These are phyloP conservation scores for Ganoderma meredithae DNA, from an alignment of 1,284 basidiomycete species.

Conservation along the genomic window DNA sequence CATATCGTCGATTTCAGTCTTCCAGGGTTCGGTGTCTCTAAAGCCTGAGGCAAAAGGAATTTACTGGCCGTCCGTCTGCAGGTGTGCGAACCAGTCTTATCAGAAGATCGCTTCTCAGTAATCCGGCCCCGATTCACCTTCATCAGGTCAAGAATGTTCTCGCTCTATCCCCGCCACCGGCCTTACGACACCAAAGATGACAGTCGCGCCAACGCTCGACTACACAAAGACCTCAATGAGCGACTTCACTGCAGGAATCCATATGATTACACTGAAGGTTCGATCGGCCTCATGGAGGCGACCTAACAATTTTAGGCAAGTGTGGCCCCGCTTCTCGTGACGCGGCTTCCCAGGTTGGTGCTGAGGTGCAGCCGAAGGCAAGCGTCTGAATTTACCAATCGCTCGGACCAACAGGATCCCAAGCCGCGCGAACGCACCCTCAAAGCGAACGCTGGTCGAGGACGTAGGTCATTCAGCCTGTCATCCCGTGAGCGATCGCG, in stretches of 20 bases:
- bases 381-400: neutral
- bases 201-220: too few relatives aligned
- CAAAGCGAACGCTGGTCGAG: slow-evolving; percentile 10
- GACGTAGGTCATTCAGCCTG: slow-evolving; percentile 16
- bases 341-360: neutral
- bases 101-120: too few relatives aligned
- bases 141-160: too few relatives aligned
- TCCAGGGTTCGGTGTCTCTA: too few relatives aligned
- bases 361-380: neutral
- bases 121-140: too few relatives aligned
- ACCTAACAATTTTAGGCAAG: neutral
- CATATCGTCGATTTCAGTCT: too few relatives aligned
- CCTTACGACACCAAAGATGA: too few relatives aligned
- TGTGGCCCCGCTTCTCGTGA: neutral
- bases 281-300: neutral
- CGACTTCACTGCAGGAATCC: neutral
- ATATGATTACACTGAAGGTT: neutral
- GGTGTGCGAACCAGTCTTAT: too few relatives aligned
- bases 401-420: neutral
- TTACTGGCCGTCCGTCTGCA: too few relatives aligned
- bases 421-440: neutral
- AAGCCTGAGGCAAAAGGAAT: too few relatives aligned
- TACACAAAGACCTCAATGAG: too few relatives aligned
- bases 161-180: too few relatives aligned
- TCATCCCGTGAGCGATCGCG: slow-evolving; percentile 1